Percentiles rank a stretch among this genome's conserved stretches.
phyloP scores from a whole-genome alignment of 169 alveolate species.

The Cryptosporidium meleagridis region DNA sequence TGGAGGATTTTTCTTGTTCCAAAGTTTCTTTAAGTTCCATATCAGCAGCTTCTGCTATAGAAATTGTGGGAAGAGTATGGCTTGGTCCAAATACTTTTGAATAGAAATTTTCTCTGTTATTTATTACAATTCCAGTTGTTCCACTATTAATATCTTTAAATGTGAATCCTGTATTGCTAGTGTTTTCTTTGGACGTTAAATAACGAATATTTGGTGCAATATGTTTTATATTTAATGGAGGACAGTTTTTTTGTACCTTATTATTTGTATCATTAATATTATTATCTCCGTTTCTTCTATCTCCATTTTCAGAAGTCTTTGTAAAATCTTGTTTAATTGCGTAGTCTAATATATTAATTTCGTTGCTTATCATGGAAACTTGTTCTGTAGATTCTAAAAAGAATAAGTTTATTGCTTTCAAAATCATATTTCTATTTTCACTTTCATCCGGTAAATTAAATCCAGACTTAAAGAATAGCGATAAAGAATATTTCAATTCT shows the following conservation, averaged over 20 bases:
- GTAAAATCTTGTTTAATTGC: not conserved
- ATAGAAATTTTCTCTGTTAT: slow-evolving; percentile 4
- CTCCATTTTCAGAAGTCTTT: not conserved
- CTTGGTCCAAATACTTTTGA: slow-evolving; percentile 65
- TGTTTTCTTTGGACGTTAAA: slow-evolving; percentile 3
- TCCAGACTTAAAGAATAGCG: slow-evolving; percentile 21
- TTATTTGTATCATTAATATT: not conserved
- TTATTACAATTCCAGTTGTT: not conserved
- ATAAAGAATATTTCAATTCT: slow-evolving; percentile 18
- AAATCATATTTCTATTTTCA: slow-evolving; percentile 20
- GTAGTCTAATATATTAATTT: slow-evolving; percentile 1
- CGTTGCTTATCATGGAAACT: slow-evolving; percentile 20
- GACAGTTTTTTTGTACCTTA: not conserved
- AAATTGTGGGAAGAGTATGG: slow-evolving; percentile 66
- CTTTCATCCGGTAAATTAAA: slow-evolving; percentile 31
- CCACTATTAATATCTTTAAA: not conserved
- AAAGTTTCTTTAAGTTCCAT: slow-evolving; percentile 46
- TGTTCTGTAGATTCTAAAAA: slow-evolving; percentile 38
- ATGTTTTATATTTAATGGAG: not conserved
- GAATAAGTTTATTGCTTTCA: slow-evolving; percentile 26
- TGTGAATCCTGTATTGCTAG: not conserved
- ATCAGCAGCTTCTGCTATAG: slow-evolving; percentile 70
- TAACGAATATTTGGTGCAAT: slow-evolving; percentile 36
- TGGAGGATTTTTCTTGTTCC: slow-evolving; percentile 50
- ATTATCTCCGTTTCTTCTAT: too few species aligned